phyloP scores from a whole-genome alignment of 768 basidiomycete genomes.

The Agaricus subrufescens region DNA sequence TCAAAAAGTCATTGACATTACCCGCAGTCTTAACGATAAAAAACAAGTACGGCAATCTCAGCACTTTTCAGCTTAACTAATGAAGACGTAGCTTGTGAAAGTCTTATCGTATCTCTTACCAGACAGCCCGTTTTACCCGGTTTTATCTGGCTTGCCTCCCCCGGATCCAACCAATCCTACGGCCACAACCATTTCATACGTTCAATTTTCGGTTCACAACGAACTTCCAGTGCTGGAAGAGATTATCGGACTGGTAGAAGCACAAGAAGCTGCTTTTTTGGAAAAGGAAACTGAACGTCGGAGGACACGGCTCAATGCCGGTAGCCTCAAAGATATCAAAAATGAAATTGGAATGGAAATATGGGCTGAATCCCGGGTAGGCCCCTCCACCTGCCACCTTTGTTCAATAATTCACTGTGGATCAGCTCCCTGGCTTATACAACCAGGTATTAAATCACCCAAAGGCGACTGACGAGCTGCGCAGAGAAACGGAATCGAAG shows the following conservation, averaged over 20 bases:
- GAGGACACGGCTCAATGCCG: constrained; percentile 69
- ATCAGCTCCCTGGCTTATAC: constrained; percentile 70
- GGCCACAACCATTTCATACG: constrained; percentile 48
- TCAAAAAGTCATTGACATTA: constrained; percentile 67
- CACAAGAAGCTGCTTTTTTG: constrained; percentile 51
- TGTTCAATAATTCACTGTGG: not conserved
- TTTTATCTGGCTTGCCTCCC: constrained; percentile 61
- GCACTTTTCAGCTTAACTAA: constrained; percentile 1
- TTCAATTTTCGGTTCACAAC: constrained; percentile 63
- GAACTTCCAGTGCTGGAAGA: constrained; percentile 71
- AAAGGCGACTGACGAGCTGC: constrained; percentile 70
- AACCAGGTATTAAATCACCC: constrained; percentile 81
- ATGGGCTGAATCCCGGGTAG: constrained; percentile 55
- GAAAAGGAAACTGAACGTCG: constrained; percentile 73
- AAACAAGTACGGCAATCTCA: constrained; percentile 41
- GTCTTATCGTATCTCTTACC: constrained; percentile 72
- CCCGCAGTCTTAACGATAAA: constrained; percentile 34
- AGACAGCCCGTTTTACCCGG: constrained; percentile 56
- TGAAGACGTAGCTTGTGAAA: constrained; percentile 49
- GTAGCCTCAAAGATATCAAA: constrained; percentile 50
- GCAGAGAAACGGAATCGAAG: constrained; percentile 73
- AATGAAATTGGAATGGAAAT: constrained; percentile 67
- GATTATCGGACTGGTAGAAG: constrained; percentile 58
- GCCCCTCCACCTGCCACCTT: constrained; percentile 4
- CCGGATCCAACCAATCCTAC: constrained; percentile 78